Base-by-base conservation (phyloP, 352 stramenopile genomes). In the Globisporangium irregulare region DNA sequence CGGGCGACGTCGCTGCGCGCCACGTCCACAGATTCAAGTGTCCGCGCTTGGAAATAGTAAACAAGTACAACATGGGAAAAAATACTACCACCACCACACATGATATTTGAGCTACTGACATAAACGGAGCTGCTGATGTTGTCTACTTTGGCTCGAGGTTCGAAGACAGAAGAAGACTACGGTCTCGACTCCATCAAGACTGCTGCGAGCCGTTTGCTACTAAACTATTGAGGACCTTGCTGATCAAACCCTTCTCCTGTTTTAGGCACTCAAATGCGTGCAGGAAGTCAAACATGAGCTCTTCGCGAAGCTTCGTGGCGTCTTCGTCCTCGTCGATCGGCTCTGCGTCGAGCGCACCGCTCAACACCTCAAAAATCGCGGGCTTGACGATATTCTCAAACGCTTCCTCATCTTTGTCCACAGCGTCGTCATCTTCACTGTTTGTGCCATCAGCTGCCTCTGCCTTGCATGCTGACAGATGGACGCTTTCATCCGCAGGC, bases 321-420 rank as follows among this genome's bases (percentile, higher is more conserved):
- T 64, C 71, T 20, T 72, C 74, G n/a, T 71, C 71, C 8, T 64
- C 38, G 18, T 63, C 65, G 8, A 70, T 46, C 29, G 59, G 25
- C 34, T 66, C 63, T 20, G 59, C 56, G 59, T 83, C 74, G 20
- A 88, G 36, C 27, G 81, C 69, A 34, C 79, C 76, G 32, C 90
- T 76, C 36, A 92, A 48, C 7, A 93, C 80, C 15, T 93, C 85
- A 50, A 90, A 90, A 25, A 95, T 81, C 8, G 87, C 87, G 36
- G 87, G 87, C 59, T 95, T 94, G 59, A 95, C 76, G 36, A 92
- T 80, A 24, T 76, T 80, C 34, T 76, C 76, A 46, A 95, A 95
- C 0, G 77, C 73, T 5, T 83, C 75, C 22, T 89, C 79, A 59
- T 91, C 81, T 24, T 73, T 59, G 34, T 74, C 50, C 56, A 29